A percentile compares a stretch with the other conserved stretches of the same genome.
Conservation (phyloP, 1,284 basidiomycete genomes). For the Marasmius oreades region DNA sequence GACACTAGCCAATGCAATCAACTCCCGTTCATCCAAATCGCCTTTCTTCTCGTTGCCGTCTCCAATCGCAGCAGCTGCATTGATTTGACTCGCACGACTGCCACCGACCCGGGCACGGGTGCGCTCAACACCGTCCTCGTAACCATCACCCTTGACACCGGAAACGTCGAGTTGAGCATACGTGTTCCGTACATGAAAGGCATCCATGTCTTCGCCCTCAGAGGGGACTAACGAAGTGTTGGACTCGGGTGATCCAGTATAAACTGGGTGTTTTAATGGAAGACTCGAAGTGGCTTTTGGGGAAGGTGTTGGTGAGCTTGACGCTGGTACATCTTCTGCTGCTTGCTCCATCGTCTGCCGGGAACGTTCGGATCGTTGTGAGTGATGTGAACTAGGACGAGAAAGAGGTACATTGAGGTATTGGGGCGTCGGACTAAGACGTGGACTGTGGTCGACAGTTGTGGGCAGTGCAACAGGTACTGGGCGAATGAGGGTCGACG, state of each 20-base stretch:
- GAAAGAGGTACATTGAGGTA: conserved; percentile 18
- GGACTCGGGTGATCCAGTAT: conserved; percentile 38
- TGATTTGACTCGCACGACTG: conserved; percentile 55
- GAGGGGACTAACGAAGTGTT: conserved; percentile 61
- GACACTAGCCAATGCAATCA: conserved; percentile 64
- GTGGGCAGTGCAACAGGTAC: conserved; percentile 9
- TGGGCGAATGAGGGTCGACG: conserved; percentile 6
- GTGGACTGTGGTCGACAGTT: not conserved
- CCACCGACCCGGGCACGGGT: conserved; percentile 80
- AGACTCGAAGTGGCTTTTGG: conserved; percentile 10
- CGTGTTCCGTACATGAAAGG: conserved; percentile 83
- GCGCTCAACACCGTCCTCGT: conserved; percentile 86
- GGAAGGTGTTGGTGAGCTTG: conserved; percentile 29
- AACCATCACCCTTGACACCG: conserved; percentile 90
- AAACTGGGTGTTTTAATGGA: conserved; percentile 33
- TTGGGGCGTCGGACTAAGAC: conserved; percentile 9
- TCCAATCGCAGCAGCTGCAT: conserved; percentile 51
- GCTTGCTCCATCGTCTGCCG: conserved; percentile 7
- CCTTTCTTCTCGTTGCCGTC: conserved; percentile 55
- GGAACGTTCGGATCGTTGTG: conserved; percentile 12
- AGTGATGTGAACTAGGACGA: conserved; percentile 1
- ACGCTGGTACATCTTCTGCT: conserved; percentile 12
- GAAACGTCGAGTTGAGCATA: conserved; percentile 83
- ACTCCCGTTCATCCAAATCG: conserved; percentile 61
- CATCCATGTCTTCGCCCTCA: conserved; percentile 79